Conservation (phyloP, 2,329 filamentous ascomycete genomes). For the Cadophora sp. region DNA sequence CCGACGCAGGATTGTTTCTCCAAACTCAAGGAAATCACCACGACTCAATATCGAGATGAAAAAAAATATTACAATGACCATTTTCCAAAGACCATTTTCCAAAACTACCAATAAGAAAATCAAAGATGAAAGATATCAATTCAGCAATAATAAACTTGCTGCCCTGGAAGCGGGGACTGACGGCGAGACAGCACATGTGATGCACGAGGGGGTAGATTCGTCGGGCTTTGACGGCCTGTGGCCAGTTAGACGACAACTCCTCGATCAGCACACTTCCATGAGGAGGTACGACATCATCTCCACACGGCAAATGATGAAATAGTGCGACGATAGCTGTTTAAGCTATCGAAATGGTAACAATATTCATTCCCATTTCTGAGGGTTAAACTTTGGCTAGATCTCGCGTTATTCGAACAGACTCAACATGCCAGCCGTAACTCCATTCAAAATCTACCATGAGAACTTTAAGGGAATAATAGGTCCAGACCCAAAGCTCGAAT, state of each 20-base stretch:
- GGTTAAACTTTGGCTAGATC: neutral
- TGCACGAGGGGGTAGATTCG: neutral
- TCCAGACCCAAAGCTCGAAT: slow-evolving; percentile 53
- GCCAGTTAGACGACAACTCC: neutral
- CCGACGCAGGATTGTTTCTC: neutral
- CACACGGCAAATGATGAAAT: neutral
- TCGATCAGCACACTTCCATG: neutral
- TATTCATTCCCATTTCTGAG: neutral
- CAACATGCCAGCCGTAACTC: neutral
- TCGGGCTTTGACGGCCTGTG: slow-evolving; percentile 1
- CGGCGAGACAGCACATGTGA: neutral
- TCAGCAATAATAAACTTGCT: neutral
- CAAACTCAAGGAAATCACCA: neutral
- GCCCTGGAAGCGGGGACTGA: neutral
- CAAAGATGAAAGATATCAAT: no score
- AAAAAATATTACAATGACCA: no score
- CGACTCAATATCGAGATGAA: no score
- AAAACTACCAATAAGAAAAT: no score
- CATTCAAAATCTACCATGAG: slow-evolving; percentile 51
- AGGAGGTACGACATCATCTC: neutral
- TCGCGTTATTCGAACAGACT: neutral
- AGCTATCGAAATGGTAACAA: neutral
- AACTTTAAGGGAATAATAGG: slow-evolving; percentile 59
- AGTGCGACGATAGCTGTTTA: neutral
- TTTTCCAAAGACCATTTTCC: no score